Conservation (phyloP, 2,329 filamentous ascomycete species). For the Stagonosporopsis cucurbitacearum region DNA sequence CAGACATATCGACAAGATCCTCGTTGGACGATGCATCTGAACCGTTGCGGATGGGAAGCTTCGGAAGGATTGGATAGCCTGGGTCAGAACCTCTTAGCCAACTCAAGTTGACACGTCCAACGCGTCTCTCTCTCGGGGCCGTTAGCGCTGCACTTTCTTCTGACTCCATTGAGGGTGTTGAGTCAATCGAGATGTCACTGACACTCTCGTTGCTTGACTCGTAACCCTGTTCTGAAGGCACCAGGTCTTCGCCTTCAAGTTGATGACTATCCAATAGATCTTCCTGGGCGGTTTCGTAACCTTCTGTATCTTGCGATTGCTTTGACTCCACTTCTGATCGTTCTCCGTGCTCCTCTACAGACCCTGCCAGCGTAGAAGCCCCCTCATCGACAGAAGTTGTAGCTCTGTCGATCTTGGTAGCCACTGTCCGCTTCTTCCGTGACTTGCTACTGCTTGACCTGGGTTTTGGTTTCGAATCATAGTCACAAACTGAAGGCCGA, state of each 20-base stretch:
- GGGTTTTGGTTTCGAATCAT: conserved; percentile 52
- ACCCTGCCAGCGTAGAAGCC: conserved; percentile 23
- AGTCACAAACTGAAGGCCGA: conserved; percentile 71
- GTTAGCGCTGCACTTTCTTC: not conserved
- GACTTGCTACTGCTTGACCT: conserved; percentile 13
- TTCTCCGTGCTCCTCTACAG: conserved; percentile 19
- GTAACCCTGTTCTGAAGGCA: conserved; percentile 6
- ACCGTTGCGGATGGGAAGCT: not conserved
- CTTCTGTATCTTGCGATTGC: conserved; percentile 28
- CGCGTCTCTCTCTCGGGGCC: conserved; percentile 7
- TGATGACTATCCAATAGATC: conserved; percentile 34
- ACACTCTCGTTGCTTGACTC: conserved; percentile 15
- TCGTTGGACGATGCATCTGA: not conserved
- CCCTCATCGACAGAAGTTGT: conserved; percentile 14
- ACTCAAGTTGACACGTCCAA: conserved; percentile 33
- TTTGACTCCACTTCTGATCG: conserved; percentile 25
- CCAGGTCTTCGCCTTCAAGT: conserved; percentile 23
- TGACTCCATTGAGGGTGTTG: not conserved
- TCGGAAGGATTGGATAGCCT: conserved; percentile 27
- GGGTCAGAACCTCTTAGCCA: conserved; percentile 24
- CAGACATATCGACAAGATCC: not conserved
- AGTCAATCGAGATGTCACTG: not conserved
- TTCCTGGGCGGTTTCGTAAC: conserved; percentile 46
- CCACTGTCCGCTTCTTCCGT: conserved; percentile 16
- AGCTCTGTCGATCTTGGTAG: conserved; percentile 15